These are phyloP conservation scores for Atkinsonella hypoxylon DNA, from an alignment of 2,329 filamentous ascomycete genomes.

Conservation along the genomic window DNA sequence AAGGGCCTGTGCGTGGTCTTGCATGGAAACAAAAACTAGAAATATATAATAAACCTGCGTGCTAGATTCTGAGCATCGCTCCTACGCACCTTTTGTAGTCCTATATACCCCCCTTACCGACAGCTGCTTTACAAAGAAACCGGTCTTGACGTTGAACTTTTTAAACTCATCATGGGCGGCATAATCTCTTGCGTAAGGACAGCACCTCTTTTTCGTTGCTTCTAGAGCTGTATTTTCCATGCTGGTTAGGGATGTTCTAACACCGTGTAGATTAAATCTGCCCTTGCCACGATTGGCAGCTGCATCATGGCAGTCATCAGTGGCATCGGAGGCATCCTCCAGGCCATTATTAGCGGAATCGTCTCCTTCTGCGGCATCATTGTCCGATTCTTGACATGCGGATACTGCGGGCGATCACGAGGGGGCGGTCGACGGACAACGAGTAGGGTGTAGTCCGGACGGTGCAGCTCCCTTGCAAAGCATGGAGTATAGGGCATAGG, in stretches of 20 bases:
- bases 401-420: constrained; percentile 21
- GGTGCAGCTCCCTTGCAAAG: not conserved
- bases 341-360: constrained; percentile 55
- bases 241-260: not conserved
- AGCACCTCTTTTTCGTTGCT: not conserved
- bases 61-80: no score
- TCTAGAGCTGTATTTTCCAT: not conserved
- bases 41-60: no score
- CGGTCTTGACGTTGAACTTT: not conserved
- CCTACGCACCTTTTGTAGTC: no score
- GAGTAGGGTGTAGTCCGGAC: constrained; percentile 11
- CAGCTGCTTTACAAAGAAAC: not conserved
- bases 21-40: not conserved
- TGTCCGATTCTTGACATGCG: constrained; percentile 52
- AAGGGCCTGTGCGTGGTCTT: not conserved
- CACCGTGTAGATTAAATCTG: constrained; percentile 37
- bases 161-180: constrained; percentile 53
- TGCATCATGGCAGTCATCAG: constrained; percentile 58
- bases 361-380: constrained; percentile 54
- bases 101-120: no score
- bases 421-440: constrained; percentile 11
- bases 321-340: constrained; percentile 51
- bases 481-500: not conserved
- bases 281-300: constrained; percentile 52
- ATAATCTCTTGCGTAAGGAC: constrained; percentile 67